Evolutionary conservation across 768 basidiomycete genomes (phyloP), one percentile per base, ranked within the genome.

Genomic region (Rhodotorula kratochvilovae): DNA sequence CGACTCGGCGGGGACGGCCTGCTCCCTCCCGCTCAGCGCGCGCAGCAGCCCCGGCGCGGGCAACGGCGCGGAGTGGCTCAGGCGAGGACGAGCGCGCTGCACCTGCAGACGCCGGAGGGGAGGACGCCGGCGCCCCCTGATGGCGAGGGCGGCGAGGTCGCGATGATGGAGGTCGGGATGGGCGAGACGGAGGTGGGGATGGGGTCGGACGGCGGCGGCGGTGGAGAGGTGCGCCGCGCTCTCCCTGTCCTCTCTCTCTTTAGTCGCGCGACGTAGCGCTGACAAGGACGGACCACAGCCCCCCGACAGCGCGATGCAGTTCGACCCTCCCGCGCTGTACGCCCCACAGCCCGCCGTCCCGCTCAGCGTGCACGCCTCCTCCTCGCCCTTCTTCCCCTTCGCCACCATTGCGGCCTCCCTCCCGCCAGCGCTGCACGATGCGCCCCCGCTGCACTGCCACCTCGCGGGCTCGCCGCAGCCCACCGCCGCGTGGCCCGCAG

Each of bases 401-500:
- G n/a, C n/a, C n/a, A n/a, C n/a, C n/a, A n/a, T n/a, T 25, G 27
- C 56, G 50, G 50, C 3, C 29, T 63, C 10, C 6, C 43, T 15
- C 36, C 54, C 36, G 10, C 54, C 33, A 12, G 58, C 72, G 10
- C 73, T 69, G 0, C 73, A 74, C 59, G 66, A 68, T 33, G 63
- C 68, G 12, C 73, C 73, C 1, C 66, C 73, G 1, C 66, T 74
- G 15, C 55, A 67, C 50, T 54, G 56, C 15, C 66, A 74, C 50
- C 69, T 74, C 25, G 68, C 73, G 23, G 73, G 73, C 13, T 70
- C 69, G 3, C 73, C 73, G 51, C 51, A 53, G 29, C 51, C 23
- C 25, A 12, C 19, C 12, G 19, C 8, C 48, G 25, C 19, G 12
- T 42, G 6, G 3, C 53, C 0, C 23, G 15, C 27, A 42, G 39